Evolutionary conservation across 2,329 filamentous ascomycete genomes (phyloP).

Genomic region (Botryotinia narcissicola): DNA sequence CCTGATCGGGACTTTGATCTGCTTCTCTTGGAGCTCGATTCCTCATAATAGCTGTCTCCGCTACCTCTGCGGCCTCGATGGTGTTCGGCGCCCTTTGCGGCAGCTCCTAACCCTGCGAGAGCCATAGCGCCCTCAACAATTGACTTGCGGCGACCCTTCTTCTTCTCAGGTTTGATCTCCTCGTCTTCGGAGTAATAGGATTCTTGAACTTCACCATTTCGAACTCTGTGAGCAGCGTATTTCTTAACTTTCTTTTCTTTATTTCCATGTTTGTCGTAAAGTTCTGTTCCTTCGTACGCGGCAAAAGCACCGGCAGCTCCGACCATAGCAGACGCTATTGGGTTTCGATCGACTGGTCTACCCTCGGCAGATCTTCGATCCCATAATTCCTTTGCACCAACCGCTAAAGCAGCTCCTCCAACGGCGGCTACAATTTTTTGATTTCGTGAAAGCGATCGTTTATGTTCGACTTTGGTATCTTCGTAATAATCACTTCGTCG

Average conservation of each 20-base stretch:
- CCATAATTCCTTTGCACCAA: conserved; percentile 64
- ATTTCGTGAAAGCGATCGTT: conserved; percentile 57
- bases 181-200: conserved; percentile 59
- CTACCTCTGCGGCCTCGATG: conserved; percentile 41
- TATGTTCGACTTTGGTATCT: conserved; percentile 54
- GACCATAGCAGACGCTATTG: conserved; percentile 58
- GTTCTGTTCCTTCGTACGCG: conserved; percentile 61
- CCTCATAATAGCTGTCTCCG: conserved; percentile 43
- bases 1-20: conserved; percentile 51
- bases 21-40: conserved; percentile 52
- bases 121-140: conserved; percentile 62
- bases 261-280: conserved; percentile 55
- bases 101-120: conserved; percentile 60
- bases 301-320: conserved; percentile 63
- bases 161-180: conserved; percentile 43
- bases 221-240: conserved; percentile 52
- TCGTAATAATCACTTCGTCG: conserved; percentile 49
- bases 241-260: conserved; percentile 48
- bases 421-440: conserved; percentile 67
- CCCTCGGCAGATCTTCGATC: conserved; percentile 55
- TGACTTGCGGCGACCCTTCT: conserved; percentile 59
- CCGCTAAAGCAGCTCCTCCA: conserved; percentile 61
- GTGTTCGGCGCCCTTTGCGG: conserved; percentile 45
- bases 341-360: conserved; percentile 54
- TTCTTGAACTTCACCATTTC: conserved; percentile 51